These are phyloP conservation scores for Nannochloropsis oceanica DNA, from an alignment of 108 stramenopile species.

Conservation along the genomic window DNA sequence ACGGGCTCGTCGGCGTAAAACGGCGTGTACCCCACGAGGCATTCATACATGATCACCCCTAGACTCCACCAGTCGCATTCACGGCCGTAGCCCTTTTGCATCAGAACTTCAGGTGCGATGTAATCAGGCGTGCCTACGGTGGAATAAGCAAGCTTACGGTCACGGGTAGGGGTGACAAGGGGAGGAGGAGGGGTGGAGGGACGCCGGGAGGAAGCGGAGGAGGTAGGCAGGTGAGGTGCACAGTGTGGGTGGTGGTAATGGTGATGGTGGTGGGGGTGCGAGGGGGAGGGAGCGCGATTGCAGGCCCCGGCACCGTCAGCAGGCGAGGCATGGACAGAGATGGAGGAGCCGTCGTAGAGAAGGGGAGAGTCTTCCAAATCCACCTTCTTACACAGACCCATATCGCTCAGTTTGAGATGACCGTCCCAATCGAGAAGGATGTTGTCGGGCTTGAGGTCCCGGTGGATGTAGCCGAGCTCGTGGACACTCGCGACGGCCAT, in stretches of 20 bases:
- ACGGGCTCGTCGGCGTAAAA: conserved; percentile 98
- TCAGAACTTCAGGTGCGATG: conserved; percentile 82
- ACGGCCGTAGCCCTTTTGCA: conserved; percentile 73
- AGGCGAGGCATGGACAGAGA: background rate
- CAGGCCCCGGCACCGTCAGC: background rate
- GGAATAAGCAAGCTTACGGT: conserved; percentile 83
- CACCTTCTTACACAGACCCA: conserved; percentile 96
- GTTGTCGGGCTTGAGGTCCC: conserved; percentile 99
- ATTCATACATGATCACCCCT: conserved; percentile 99
- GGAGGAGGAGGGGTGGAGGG: background rate
- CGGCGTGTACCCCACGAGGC: conserved; percentile 97
- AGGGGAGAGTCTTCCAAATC: conserved; percentile 40
- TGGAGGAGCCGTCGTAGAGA: background rate
- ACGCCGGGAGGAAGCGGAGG: background rate
- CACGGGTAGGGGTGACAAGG: conserved; percentile 14
- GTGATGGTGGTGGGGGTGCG: background rate
- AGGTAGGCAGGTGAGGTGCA: background rate
- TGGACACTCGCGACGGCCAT: conserved; percentile 71
- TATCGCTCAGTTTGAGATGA: conserved; percentile 95
- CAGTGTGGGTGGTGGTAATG: background rate
- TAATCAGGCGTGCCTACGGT: conserved; percentile 99
- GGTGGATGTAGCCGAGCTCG: conserved; percentile 73
- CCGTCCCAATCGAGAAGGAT: conserved; percentile 93
- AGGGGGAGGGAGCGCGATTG: background rate
- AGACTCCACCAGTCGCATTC: conserved; percentile 99